Percentiles rank a stretch among this genome's conserved stretches.
phyloP scores from a whole-genome alignment of 306 rosid genomes.

The Citrullus amarus region DNA sequence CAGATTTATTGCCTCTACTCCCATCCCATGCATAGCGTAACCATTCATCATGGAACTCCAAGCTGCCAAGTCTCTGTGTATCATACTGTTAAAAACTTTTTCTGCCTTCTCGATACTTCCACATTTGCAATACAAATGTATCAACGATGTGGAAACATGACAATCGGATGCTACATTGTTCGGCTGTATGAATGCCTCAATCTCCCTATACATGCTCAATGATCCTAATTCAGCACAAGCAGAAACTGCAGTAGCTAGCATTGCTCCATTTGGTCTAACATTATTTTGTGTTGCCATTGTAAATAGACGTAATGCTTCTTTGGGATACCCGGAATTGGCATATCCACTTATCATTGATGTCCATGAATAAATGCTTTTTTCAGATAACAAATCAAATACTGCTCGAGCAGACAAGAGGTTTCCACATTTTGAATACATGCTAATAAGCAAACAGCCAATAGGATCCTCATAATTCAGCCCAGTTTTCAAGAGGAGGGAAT shows the following conservation, averaged over 20 bases:
- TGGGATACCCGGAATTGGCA: constrained; percentile 4
- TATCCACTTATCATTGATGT: constrained; percentile 14
- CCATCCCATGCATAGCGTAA: constrained; percentile 1
- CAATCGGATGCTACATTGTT: not conserved
- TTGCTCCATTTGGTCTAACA: constrained; percentile 10
- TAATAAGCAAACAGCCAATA: constrained; percentile 1
- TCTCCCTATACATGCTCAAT: not conserved
- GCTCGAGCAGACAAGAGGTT: constrained; percentile 8
- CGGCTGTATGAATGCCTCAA: not conserved
- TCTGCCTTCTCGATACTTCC: not conserved
- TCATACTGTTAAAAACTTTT: not conserved
- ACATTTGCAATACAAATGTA: constrained; percentile 7
- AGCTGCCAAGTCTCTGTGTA: constrained; percentile 8
- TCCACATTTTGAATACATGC: constrained; percentile 14
- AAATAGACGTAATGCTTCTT: constrained; percentile 8
- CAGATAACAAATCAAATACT: constrained; percentile 1
- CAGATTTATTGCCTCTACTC: constrained; percentile 2
- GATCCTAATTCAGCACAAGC: constrained; percentile 14
- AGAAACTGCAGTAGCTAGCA: constrained; percentile 4
- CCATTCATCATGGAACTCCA: constrained; percentile 14
- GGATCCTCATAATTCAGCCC: not conserved
- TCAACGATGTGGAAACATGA: not conserved
- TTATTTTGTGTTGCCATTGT: not conserved
- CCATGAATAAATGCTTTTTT: constrained; percentile 9
- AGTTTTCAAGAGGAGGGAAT: not conserved